These are phyloP conservation scores for Cenchrus purpureus DNA, from an alignment of 176 grass and related monocot species.

Conservation along the genomic window DNA sequence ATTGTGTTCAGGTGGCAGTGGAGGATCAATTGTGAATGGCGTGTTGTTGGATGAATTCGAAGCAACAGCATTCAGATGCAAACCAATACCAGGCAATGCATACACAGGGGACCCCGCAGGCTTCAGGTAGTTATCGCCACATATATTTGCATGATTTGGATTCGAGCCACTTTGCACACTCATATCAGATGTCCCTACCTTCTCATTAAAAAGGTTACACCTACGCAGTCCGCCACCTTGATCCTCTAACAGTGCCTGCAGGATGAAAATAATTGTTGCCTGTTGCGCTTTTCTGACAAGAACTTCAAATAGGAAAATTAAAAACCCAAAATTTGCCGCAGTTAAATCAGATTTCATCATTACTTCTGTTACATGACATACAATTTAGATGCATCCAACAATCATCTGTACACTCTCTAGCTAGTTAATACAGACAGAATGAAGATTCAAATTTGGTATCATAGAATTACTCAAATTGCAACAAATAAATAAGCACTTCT, in stretches of 20 bases:
- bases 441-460: background rate
- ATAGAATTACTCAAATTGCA: background rate
- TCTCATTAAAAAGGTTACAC: slow-evolving; percentile 78
- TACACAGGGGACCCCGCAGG: slow-evolving; percentile 45
- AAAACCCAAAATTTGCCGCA: background rate
- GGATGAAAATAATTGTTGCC: background rate
- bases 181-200: slow-evolving; percentile 32
- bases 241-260: slow-evolving; percentile 64
- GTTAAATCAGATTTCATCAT: background rate
- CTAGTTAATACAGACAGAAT: background rate
- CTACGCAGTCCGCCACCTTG: slow-evolving; percentile 67
- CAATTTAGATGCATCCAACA: background rate
- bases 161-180: slow-evolving; percentile 12
- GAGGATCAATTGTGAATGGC: slow-evolving; percentile 15
- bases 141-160: slow-evolving; percentile 42
- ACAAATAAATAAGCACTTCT: background rate
- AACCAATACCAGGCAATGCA: slow-evolving; percentile 78
- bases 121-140: slow-evolving; percentile 49
- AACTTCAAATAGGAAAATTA: background rate
- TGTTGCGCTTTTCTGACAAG: slow-evolving; percentile 13
- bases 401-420: slow-evolving; percentile 1
- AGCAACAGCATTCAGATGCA: slow-evolving; percentile 83
- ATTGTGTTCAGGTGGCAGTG: slow-evolving; percentile 22
- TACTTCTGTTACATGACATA: background rate
- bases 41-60: slow-evolving; percentile 43